Conservation (phyloP, 306 rosid species). For the Arachis hypogaea region DNA sequence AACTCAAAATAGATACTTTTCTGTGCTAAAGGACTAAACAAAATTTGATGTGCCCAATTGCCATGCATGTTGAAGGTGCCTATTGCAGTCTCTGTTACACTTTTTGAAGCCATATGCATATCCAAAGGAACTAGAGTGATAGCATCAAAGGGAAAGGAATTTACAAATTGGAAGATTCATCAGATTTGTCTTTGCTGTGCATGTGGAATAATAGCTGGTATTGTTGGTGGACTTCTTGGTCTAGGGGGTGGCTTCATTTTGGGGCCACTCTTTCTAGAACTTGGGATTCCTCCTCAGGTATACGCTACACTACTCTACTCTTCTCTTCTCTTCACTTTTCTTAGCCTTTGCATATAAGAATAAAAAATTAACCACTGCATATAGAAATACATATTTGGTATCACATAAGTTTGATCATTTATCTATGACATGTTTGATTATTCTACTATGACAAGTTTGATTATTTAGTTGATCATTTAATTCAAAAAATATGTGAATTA, state of each 20-base stretch:
- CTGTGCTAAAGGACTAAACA: constrained; percentile 10
- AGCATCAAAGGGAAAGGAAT: constrained; percentile 71
- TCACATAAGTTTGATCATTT: not conserved
- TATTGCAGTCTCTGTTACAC: constrained; percentile 62
- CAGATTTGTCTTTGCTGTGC: constrained; percentile 60
- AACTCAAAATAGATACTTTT: not conserved
- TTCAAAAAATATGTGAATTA: too few species aligned
- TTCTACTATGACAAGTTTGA: too few species aligned
- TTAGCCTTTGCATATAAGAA: too few species aligned
- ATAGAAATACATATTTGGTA: not conserved
- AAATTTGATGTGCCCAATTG: constrained; percentile 18
- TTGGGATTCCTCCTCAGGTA: constrained; percentile 83
- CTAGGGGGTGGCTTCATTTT: constrained; percentile 71
- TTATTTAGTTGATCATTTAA: too few species aligned
- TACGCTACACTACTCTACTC: not conserved
- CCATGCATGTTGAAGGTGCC: constrained; percentile 51
- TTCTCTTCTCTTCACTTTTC: too few species aligned
- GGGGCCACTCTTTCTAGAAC: constrained; percentile 73
- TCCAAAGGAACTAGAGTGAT: constrained; percentile 68
- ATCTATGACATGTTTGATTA: too few species aligned
- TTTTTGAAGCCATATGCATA: constrained; percentile 63
- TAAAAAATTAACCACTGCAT: too few species aligned
- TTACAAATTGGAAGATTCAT: constrained; percentile 69
- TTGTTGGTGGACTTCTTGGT: constrained; percentile 74
- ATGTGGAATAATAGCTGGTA: constrained; percentile 73